Percentiles rank a stretch among this genome's conserved stretches.
phyloP scores from a whole-genome alignment of 768 basidiomycete species.

The Phanerodontia chrysosporium region DNA sequence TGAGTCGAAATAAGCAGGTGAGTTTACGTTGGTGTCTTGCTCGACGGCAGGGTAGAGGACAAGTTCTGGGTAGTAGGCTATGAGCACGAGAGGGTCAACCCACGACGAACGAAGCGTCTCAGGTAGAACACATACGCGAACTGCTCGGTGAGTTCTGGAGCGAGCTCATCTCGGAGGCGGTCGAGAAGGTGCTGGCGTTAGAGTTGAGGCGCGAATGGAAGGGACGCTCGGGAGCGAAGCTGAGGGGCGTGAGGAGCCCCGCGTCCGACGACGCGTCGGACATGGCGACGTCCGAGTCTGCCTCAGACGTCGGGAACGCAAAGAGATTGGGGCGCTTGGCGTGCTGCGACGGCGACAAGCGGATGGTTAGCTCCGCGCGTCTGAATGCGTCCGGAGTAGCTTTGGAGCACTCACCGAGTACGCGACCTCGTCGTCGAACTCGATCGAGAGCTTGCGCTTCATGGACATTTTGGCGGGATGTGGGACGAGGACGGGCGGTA shows the following conservation, averaged over 20 bases:
- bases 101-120: neutral
- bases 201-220: slow-evolving; percentile 63
- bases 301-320: slow-evolving; percentile 64
- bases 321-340: slow-evolving; percentile 71
- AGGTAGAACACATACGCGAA: slow-evolving; percentile 20
- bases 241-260: slow-evolving; percentile 56
- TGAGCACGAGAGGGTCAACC: slow-evolving; percentile 2
- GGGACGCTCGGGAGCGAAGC: slow-evolving; percentile 36
- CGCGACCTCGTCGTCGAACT: slow-evolving; percentile 50
- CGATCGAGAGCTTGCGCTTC: slow-evolving; percentile 64
- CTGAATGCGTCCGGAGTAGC: neutral
- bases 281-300: slow-evolving; percentile 69
- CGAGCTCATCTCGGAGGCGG: slow-evolving; percentile 44
- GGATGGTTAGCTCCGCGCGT: slow-evolving; percentile 14
- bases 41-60: slow-evolving; percentile 55
- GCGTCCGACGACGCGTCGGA: slow-evolving; percentile 43
- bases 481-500: slow-evolving; percentile 11
- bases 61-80: slow-evolving; percentile 55
- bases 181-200: slow-evolving; percentile 45
- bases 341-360: slow-evolving; percentile 34
- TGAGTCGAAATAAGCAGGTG: slow-evolving; percentile 29
- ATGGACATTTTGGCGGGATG: slow-evolving; percentile 47
- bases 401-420: slow-evolving; percentile 23
- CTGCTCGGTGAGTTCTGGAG: slow-evolving; percentile 19
- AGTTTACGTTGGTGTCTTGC: slow-evolving; percentile 44